Evolutionary conservation across 1,139 yeast genomes (phyloP), one percentile per base, ranked within the genome.

Genomic region (Yamadazyma epiphylla): DNA sequence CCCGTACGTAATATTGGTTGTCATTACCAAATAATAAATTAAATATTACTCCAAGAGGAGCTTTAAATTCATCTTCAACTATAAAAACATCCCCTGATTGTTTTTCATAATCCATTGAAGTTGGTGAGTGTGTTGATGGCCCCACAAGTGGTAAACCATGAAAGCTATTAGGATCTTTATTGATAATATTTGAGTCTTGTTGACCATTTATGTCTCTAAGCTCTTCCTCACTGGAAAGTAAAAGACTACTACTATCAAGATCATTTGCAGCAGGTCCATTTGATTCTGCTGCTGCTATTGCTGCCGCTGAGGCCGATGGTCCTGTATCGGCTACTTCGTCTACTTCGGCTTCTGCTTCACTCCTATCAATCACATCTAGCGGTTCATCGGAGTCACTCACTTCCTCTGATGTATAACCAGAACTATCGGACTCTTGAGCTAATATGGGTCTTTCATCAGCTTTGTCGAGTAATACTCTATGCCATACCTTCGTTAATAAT

Each of bases 21-120:
- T 88, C 89, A 19, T 74, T 67, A 10, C 96, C 96, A 59, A 82
- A 89, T 28, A 91, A 45, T 15, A 89, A 43, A 26, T 64, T 64
- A 45, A 64, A 88, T 0, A 87, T 75, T 0, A 80, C 85, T 2
- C 97, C 97, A 15, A 88, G 48, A 0, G 98, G 97, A 0, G 89
- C 95, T 29, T 65, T 57, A 26, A 85, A 53, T 0, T 62, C 59
- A 22, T 80, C 87, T 19, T 81, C 83, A 7, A 70, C 54, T 27
- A 89, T 69, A 27, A 77, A 66, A 3, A 77, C 75, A 37, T 89
- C 95, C 14, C 68, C 71, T 3, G 76, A 53, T 20, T 70, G 75
- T 33, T 75, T 70, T 5, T 63, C 63, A 49, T 78, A 78, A 7
- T 56, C 63, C 22, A 49, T 44, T 1, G 51, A 52, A 0, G 70